phyloP scores from a whole-genome alignment of 2,329 filamentous ascomycete species.

The Parasarocladium wereldwijsianum region DNA sequence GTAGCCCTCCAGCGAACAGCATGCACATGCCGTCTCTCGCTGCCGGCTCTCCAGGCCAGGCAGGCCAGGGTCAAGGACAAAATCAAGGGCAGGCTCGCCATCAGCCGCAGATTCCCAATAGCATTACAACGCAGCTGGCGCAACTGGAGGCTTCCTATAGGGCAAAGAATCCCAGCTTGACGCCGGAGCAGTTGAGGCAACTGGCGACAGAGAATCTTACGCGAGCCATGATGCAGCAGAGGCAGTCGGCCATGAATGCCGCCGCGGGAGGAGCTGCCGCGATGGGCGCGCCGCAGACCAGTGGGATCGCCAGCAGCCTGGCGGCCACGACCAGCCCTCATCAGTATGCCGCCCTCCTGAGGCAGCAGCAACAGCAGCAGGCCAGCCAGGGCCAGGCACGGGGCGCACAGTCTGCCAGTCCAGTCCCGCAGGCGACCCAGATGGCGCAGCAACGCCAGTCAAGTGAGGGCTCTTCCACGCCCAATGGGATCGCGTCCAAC shows the following conservation, averaged over 20 bases:
- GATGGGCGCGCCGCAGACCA: conserved; percentile 7
- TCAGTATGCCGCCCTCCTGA: conserved; percentile 43
- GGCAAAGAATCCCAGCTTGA: conserved; percentile 33
- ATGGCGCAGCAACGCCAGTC: conserved; percentile 6
- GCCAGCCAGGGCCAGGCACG: conserved; percentile 14
- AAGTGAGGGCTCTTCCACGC: conserved; percentile 7
- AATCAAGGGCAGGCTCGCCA: conserved; percentile 11
- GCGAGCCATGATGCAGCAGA: conserved; percentile 30
- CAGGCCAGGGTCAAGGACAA: no score
- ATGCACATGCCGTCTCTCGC: conserved; percentile 31
- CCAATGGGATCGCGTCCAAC: no score
- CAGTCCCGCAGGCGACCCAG: conserved; percentile 4
- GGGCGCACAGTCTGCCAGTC: conserved; percentile 6
- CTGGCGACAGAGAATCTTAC: conserved; percentile 36
- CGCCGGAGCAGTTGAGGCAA: conserved; percentile 32
- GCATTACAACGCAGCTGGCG: conserved; percentile 31
- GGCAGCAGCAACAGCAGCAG: conserved; percentile 39
- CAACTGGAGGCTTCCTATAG: conserved; percentile 38
- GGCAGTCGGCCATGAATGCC: conserved; percentile 39
- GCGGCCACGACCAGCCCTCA: conserved; percentile 36
- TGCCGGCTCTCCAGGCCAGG: conserved; percentile 27
- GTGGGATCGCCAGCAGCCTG: conserved; percentile 30
- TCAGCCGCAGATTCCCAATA: conserved; percentile 29
- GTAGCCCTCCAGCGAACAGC: conserved; percentile 22
- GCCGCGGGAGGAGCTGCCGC: conserved; percentile 29